Evolutionary conservation across 2,329 filamentous ascomycete genomes (phyloP), one percentile per base, ranked within the genome.

Genomic region (Aspergillus sp.): DNA sequence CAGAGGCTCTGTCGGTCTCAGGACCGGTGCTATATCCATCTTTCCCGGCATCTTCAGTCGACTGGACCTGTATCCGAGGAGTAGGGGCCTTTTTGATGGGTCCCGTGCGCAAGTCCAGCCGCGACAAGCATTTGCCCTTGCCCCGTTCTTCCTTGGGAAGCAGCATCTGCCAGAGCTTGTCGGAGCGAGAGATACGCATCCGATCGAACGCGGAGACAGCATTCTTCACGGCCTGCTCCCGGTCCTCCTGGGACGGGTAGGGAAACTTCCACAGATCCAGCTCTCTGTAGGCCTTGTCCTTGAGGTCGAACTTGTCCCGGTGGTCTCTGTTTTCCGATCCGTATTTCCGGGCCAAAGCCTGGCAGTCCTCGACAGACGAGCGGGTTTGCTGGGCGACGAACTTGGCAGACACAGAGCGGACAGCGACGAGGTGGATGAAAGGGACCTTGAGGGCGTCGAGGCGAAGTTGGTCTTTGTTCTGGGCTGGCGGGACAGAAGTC

Each of bases 201-300:
- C 76, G 68, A 53, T 80, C 76, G 51, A 74, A 80, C 26, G 75
- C 74, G 33, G 69, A 70, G 46, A 79, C 70, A 33, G 75, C 74
- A 54, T 72, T 72, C 41, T 78, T 70, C 45, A 80, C 73, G 16
- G 74, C 76, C 33, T 68, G 60, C 40, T 77, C 63, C 12, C 75
- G 66, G 35, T 78, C 71, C 29, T 72, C 66, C 29, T 67, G 49
- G 24, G 58, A 66, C 16, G 64, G 66, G 52, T 78, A 80, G 8
- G 64, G 65, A 47, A 80, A 80, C 5, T 66, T 69, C 65, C 68
- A 79, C 7, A 76, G 66, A 46, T 78, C 73, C 40, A 80, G 58
- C 32, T 79, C 75, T 45, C 72, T 74, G 51, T 71, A 80, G 11
- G 62, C 57, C 47, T 72, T 74, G 53, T 78, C 74, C 20, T 60